Evolutionary conservation across 805 yeast genomes (phyloP).

Genomic region (Yarrowia sp.): DNA sequence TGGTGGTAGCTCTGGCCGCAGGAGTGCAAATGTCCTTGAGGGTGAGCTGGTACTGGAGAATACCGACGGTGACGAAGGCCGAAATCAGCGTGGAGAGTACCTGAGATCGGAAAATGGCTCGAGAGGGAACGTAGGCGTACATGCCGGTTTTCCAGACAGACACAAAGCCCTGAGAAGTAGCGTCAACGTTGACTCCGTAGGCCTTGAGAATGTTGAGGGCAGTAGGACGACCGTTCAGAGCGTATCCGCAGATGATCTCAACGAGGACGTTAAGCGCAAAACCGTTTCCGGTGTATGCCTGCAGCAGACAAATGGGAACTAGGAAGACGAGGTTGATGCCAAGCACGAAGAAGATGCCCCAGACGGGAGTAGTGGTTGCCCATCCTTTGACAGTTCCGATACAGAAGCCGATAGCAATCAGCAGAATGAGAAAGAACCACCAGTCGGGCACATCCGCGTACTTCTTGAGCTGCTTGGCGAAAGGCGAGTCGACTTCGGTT

Average conservation of each 20-base stretch:
- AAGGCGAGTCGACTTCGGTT: conserved; percentile 28
- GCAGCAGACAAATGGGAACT: conserved; percentile 56
- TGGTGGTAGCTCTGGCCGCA: conserved; percentile 33
- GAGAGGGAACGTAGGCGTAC: conserved; percentile 58
- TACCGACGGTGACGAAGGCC: conserved; percentile 36
- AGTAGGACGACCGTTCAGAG: conserved; percentile 61
- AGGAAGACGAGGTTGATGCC: conserved; percentile 53
- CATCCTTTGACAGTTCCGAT: conserved; percentile 39
- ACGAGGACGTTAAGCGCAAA: conserved; percentile 59
- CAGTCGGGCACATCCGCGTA: conserved; percentile 73
- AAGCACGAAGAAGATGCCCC: conserved; percentile 60
- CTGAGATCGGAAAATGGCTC: conserved; percentile 47
- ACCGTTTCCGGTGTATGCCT: conserved; percentile 55
- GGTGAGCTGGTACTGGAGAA: conserved; percentile 39
- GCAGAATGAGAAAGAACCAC: conserved; percentile 57
- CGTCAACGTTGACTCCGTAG: conserved; percentile 59
- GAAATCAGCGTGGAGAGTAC: conserved; percentile 44
- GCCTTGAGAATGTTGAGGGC: conserved; percentile 63
- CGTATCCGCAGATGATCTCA: conserved; percentile 63
- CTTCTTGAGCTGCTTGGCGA: conserved; percentile 44
- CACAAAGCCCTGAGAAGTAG: conserved; percentile 56
- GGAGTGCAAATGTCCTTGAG: conserved; percentile 36
- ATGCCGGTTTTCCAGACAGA: conserved; percentile 61
- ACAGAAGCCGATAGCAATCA: conserved; percentile 44
- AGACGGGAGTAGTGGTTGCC: conserved; percentile 53